These are phyloP conservation scores for Ceratocystis papillata DNA, from an alignment of 2,329 filamentous ascomycete genomes.

Conservation along the genomic window DNA sequence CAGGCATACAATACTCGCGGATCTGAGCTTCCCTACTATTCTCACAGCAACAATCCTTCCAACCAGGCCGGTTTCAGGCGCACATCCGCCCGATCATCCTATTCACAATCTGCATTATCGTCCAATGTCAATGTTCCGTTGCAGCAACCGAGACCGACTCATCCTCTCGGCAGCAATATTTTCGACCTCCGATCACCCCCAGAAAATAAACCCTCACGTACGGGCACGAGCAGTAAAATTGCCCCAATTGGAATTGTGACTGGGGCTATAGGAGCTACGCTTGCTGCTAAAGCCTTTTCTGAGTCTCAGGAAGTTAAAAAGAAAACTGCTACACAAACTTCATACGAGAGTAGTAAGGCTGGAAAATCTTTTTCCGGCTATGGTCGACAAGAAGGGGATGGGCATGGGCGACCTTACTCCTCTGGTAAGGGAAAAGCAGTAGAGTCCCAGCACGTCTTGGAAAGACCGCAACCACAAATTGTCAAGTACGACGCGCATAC, in stretches of 20 bases:
- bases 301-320: slow-evolving; percentile 31
- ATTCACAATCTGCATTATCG: not conserved
- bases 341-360: slow-evolving; percentile 25
- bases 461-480: not conserved
- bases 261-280: slow-evolving; percentile 40
- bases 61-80: not conserved
- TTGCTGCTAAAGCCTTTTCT: slow-evolving; percentile 30
- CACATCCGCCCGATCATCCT: not conserved
- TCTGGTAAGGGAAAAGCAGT: slow-evolving; percentile 6
- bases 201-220: not conserved
- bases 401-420: not conserved
- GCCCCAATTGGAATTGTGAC: slow-evolving; percentile 38
- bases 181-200: slow-evolving; percentile 28
- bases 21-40: slow-evolving; percentile 13
- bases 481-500: not conserved
- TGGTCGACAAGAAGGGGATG: not conserved
- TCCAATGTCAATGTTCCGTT: slow-evolving; percentile 50
- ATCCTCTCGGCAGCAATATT: slow-evolving; percentile 51
- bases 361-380: not conserved
- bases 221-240: slow-evolving; percentile 28
- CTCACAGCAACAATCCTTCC: slow-evolving; percentile 13
- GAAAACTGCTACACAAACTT: slow-evolving; percentile 32
- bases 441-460: not conserved
- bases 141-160: slow-evolving; percentile 75
- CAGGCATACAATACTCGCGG: not conserved